Evolutionary conservation across 345 rosid species (phyloP).

Genomic region (Gossypium arboreum): DNA sequence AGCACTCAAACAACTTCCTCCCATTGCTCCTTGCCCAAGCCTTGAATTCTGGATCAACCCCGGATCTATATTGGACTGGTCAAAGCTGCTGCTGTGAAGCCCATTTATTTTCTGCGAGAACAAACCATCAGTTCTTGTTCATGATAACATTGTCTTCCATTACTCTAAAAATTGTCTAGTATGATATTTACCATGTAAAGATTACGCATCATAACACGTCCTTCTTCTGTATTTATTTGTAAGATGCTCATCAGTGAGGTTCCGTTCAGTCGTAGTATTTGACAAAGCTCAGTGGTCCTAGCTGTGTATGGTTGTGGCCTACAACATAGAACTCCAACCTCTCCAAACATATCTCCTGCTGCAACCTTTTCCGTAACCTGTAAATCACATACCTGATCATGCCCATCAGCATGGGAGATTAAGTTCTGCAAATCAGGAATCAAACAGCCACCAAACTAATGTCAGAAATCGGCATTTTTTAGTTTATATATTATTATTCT

Average conservation of each 20-base stretch:
- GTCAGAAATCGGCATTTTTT: background rate
- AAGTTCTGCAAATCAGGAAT: slow-evolving; percentile 49
- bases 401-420: slow-evolving; percentile 39
- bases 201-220: slow-evolving; percentile 60
- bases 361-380: slow-evolving; percentile 48
- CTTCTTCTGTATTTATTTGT: slow-evolving; percentile 53
- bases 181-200: slow-evolving; percentile 52
- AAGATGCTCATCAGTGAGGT: slow-evolving; percentile 58
- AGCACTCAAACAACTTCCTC: slow-evolving; percentile 21
- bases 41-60: background rate
- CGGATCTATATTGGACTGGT: slow-evolving; percentile 15
- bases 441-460: slow-evolving; percentile 3
- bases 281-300: slow-evolving; percentile 68
- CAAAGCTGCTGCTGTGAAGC: slow-evolving; percentile 35
- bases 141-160: background rate
- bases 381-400: slow-evolving; percentile 24
- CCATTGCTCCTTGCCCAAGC: slow-evolving; percentile 22
- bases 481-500: background rate
- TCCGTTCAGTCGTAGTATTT: slow-evolving; percentile 65
- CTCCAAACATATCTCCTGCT: slow-evolving; percentile 76
- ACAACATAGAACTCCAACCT: slow-evolving; percentile 67
- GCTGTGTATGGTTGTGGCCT: slow-evolving; percentile 86
- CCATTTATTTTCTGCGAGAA: slow-evolving; percentile 53
- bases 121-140: slow-evolving; percentile 25
- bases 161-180: slow-evolving; percentile 5